Base-by-base conservation (phyloP, 345 rosid species). In the Carallia pectinifolia region DNA sequence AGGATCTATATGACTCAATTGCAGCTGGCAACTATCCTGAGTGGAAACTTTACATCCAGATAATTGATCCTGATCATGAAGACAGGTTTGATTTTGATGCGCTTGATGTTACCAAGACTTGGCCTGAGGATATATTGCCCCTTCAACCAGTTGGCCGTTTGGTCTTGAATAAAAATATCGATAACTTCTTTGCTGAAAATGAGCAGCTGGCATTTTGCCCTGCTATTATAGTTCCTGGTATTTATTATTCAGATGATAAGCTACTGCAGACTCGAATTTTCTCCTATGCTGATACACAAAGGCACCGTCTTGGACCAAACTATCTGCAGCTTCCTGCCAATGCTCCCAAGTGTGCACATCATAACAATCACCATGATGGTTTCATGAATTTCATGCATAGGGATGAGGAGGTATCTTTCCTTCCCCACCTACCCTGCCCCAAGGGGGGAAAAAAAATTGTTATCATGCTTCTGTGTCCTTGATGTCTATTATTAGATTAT, bases 41-140 rank as follows among this genome's bases (percentile, higher is more conserved):
- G 81, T 95, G 99, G 98, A 86, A 83, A 67, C 90, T 95, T 50
- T 89, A 65, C 76, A 77, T 95, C 74, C 99, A 95, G 84, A 84
- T 77, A 6, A 90, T 95, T 3, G 99, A 95, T 80, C 96, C 98
- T 19, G 92, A 76, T 18, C 86, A 81, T 50, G 98, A 95, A 76
- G 91, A 87, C 73, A 85, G 67, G 66, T 90, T 85, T 30, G 96
- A 95, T 78, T 92, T 95, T 58, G 99, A 92, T 64, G 98, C 99
- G 1, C 97, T 95, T 71, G 98, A 95, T 84, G 96, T 89, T 65
- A 95, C 99, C 59, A 95, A 90, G 87, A 88, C 81, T 67, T 95
- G 99, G 99, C 99, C 99, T 18, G 99, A 95, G 81, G 98, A 95
- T 75, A 79, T 95, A 66, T 71, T 95, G 70, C 99, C 99, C n/a